A percentile compares a stretch with the other conserved stretches of the same genome.
These are phyloP conservation scores for Saturnispora gosingensis DNA, from an alignment of 805 yeast genomes.

Conservation along the genomic window DNA sequence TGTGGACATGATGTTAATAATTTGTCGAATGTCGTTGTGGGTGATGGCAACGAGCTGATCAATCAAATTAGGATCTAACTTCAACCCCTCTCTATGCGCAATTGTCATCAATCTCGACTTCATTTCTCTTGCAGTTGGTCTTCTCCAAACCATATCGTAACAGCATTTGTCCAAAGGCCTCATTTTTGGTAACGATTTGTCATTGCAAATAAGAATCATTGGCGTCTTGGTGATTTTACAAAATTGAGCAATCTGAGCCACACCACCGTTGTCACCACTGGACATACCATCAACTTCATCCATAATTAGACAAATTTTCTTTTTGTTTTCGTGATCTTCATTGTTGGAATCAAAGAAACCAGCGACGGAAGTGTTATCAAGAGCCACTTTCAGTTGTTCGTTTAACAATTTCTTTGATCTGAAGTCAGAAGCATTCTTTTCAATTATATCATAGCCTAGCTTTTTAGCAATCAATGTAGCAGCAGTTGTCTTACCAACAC, in stretches of 20 bases:
- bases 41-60: constrained; percentile 82
- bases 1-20: constrained; percentile 80
- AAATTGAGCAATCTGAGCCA: constrained; percentile 82
- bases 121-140: constrained; percentile 80
- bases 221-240: constrained; percentile 85
- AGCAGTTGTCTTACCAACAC: constrained; percentile 76
- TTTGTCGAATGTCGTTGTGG: constrained; percentile 87
- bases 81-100: constrained; percentile 74
- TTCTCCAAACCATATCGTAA: constrained; percentile 71
- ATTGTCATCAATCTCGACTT: constrained; percentile 82
- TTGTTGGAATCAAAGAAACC: constrained; percentile 49
- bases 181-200: constrained; percentile 88
- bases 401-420: constrained; percentile 74
- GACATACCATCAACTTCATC: constrained; percentile 99
- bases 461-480: constrained; percentile 67
- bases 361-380: constrained; percentile 73
- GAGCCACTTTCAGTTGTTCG: constrained; percentile 55
- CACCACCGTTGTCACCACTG: constrained; percentile 98
- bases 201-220: constrained; percentile 88
- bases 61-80: constrained; percentile 69
- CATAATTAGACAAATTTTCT: constrained; percentile 78
- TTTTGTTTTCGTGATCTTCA: constrained; percentile 22
- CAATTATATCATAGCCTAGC: constrained; percentile 64
- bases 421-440: constrained; percentile 82
- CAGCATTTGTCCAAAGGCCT: constrained; percentile 85